phyloP scores from a whole-genome alignment of 2,329 filamentous ascomycete species.

The Botrytis pseudocinerea region DNA sequence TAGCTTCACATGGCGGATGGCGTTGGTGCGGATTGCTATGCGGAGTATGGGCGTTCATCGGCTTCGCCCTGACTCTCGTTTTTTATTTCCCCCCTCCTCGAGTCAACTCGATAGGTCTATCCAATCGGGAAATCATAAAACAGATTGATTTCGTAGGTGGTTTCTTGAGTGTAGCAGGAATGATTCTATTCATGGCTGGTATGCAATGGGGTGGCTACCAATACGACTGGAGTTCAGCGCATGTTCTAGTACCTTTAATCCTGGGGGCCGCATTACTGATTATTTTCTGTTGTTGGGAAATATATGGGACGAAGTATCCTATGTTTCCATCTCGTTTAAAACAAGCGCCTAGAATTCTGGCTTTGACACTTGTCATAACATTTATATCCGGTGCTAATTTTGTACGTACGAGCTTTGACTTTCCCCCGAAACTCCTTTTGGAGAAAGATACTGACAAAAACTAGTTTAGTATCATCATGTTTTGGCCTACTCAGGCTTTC shows the following conservation, averaged over 20 bases:
- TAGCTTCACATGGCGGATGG: slow-evolving; percentile 51
- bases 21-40: slow-evolving; percentile 56
- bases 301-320: slow-evolving; percentile 50
- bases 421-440: rapidly evolving
- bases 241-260: slow-evolving; percentile 56
- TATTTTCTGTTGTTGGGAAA: slow-evolving; percentile 55
- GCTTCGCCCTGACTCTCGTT: slow-evolving; percentile 51
- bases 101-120: slow-evolving; percentile 45
- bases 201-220: slow-evolving; percentile 59
- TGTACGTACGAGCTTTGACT: neutral
- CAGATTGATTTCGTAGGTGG: slow-evolving; percentile 55
- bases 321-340: slow-evolving; percentile 54
- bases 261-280: slow-evolving; percentile 50
- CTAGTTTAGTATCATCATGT: slow-evolving; percentile 46
- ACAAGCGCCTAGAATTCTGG: slow-evolving; percentile 52
- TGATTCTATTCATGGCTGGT: slow-evolving; percentile 53
- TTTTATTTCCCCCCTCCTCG: slow-evolving; percentile 56
- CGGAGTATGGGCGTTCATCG: slow-evolving; percentile 53
- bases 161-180: slow-evolving; percentile 50
- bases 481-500: slow-evolving; percentile 62
- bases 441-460: neutral
- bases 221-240: slow-evolving; percentile 55
- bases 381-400: slow-evolving; percentile 59
- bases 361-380: slow-evolving; percentile 56
- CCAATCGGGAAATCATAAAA: slow-evolving; percentile 43